Evolutionary conservation across 2,329 filamentous ascomycete genomes (phyloP).

Genomic region (Cercospora sp.): DNA sequence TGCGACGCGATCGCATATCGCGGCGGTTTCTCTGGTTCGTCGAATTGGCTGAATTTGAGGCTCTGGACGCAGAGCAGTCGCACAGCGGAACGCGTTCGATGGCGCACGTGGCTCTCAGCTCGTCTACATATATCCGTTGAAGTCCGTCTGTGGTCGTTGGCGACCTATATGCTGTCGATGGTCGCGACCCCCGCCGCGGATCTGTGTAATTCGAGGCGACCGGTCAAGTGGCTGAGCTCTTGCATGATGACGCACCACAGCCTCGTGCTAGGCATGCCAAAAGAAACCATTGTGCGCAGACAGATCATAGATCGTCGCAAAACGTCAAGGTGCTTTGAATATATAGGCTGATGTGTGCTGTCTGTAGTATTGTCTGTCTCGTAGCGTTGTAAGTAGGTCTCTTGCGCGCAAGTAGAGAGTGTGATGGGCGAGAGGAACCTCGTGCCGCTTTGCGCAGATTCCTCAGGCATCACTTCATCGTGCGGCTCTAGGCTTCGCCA

Average conservation of each 20-base stretch:
- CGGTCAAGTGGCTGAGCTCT: background rate
- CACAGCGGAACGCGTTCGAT: too few species aligned
- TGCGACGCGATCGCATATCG: slow-evolving; percentile 25
- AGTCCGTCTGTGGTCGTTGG: background rate
- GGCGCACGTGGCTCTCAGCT: too few species aligned
- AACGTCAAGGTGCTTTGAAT: background rate
- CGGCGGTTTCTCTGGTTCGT: background rate
- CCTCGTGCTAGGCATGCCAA: background rate
- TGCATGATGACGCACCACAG: background rate
- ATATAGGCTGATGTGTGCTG: background rate
- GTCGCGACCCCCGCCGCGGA: background rate
- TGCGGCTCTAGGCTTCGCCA: background rate
- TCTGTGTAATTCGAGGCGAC: background rate
- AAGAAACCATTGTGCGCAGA: background rate
- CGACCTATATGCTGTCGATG: background rate
- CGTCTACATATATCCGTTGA: too few species aligned
- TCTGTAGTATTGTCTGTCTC: background rate
- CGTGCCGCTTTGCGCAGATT: background rate
- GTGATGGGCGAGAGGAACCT: background rate
- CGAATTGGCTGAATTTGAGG: background rate
- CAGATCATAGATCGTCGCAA: background rate
- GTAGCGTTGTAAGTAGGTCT: background rate
- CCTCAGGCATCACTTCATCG: background rate
- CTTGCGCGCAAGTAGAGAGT: background rate
- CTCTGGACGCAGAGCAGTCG: background rate